Evolutionary conservation across 1,284 basidiomycete genomes (phyloP).

Genomic region (Microbotryum intermedium): DNA sequence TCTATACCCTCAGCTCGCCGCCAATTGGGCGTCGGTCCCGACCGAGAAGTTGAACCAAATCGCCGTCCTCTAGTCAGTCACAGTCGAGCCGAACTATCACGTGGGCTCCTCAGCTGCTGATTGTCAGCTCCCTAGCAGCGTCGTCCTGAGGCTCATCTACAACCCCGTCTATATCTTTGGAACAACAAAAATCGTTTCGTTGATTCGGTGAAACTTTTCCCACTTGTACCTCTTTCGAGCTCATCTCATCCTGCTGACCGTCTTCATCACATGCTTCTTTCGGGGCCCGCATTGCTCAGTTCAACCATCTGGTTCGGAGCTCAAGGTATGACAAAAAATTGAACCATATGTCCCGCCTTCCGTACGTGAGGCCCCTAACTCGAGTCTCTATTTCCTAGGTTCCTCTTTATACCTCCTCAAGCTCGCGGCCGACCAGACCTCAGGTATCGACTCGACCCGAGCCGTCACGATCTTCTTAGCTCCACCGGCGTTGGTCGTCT

Average conservation of each 20-base stretch:
- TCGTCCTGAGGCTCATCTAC: neutral
- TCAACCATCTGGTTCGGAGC: neutral
- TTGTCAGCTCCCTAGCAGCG: neutral
- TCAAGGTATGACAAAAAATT: neutral
- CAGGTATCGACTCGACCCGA: neutral
- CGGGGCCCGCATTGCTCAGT: no score
- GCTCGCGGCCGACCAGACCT: neutral
- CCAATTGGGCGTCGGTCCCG: neutral
- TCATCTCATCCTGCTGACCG: neutral
- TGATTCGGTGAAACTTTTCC: neutral
- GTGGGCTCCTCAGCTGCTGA: no score
- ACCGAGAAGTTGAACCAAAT: neutral
- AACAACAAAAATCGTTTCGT: neutral
- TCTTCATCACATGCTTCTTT: no score
- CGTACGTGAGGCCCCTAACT: no score
- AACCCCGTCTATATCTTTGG: neutral
- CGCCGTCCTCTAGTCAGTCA: neutral
- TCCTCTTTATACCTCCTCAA: constrained; percentile 1
- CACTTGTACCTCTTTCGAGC: neutral
- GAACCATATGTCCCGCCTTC: no score
- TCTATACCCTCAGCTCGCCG: no score
- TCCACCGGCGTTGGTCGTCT: no score
- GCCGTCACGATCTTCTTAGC: no score
- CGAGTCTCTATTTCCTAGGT: neutral
- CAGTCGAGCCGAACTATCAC: neutral